Evolutionary conservation across 306 rosid genomes (phyloP), one percentile per base, ranked within the genome.

Genomic region (Gynostemma pentaphyllum): DNA sequence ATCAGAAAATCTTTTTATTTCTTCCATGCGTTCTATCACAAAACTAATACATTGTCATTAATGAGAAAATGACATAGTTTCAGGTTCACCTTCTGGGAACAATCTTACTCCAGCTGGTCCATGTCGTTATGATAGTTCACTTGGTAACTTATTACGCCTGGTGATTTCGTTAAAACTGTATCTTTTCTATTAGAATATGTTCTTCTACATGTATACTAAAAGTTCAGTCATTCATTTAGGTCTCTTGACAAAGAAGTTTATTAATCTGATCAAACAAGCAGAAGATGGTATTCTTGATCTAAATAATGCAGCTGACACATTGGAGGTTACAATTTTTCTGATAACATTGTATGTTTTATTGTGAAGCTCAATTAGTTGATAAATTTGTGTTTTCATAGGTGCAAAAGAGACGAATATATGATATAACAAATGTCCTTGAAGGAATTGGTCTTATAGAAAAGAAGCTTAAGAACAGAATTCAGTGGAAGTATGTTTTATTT

Each of bases 361-460:
- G 66, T 66, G 36, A 72, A 68, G 62, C 46, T 67, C 47, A 44
- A 27, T 66, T 64, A 73, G 61, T 52, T 64, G 68, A 75, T 51
- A 66, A 40, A 68, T 14, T 68, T 76, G 12, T 70, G 53, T 68
- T 61, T 57, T 64, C 66, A 62, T 83, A 92, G 96, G 98, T 92
- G 67, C 96, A 92, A 81, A 88, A 92, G 81, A 82, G 99, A 67
- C 83, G 99, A 56, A 92, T 92, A 84, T 92, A 92, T 76, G 99
- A 92, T 69, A 92, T 88, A 79, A 92, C 99, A 69, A 88, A 92
- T 79, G 99, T 92, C 69, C 95, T 92, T 27, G 99, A 92, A 82
- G 96, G 96, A 81, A 88, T 92, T 70, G 99, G 99, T 71, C 99
- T 92, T 21, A 92, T 92, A 76, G 99, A 92, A 73, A 92, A 92